Evolutionary conservation across 139 green algal species (phyloP), one percentile per base, ranked within the genome.

Genomic region (Chara braunii): DNA sequence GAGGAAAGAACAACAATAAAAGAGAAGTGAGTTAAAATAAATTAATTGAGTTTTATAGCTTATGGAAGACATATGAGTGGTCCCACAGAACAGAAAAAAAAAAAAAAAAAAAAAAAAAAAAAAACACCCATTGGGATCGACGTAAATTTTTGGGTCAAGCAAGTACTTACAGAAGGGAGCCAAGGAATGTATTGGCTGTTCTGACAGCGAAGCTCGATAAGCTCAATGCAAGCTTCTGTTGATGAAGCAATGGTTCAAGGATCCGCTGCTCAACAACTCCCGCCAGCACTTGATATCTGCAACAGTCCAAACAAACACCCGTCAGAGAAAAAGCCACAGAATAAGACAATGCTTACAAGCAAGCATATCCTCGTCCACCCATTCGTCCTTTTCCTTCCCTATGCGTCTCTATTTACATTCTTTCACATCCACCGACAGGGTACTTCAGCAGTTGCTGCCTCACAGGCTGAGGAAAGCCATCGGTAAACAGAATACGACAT

Each of bases 221-320:
- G 9, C 35, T 67, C 33, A 86, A 88, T 9, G 95, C 78, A n/a
- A 75, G 58, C 33, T 78, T 65, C 69, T 87, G 89, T 42, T 91
- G 36, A 59, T 78, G 54, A 1, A 75, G 30, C 24, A 78, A 12
- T 12, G 79, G 80, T 83, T 96, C 89, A 42, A 97, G 91, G 54
- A 89, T 84, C 8, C 91, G 83, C 85, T 97, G 86, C 83, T 97
- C 91, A 5, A 97, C 51, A 5, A 97, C 68, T 32, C 91, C 91
- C 51, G 91, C 90, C 42, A 95, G 63, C 5, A 95, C 53, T 80
- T 95, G 88, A 51, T 82, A 85, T 29, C 64, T 74, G 45, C 65
- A 1, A 11, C 26, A 7, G 3, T 12, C 56, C 24, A 22, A 37
- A 36, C 1, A 64, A 22, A 28, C 8, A 11, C 11, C 14, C 18